Conservation (phyloP, 148 eudicot genomes). For the Nepenthes gracilis region DNA sequence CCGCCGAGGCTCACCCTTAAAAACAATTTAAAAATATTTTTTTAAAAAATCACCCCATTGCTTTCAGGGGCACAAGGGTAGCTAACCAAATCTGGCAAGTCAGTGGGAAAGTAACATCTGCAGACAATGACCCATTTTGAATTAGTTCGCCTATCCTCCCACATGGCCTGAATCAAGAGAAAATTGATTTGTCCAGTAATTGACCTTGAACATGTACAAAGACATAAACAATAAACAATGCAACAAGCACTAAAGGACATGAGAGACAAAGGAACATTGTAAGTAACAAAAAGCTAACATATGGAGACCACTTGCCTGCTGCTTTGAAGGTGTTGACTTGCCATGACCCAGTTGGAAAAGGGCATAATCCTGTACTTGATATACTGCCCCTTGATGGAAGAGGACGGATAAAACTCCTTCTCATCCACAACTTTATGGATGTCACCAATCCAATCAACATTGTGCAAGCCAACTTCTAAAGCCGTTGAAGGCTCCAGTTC, state of each 20-base stretch:
- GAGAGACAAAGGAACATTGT: too few relatives aligned
- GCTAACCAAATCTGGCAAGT: slow-evolving; percentile 84
- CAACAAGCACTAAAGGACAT: too few relatives aligned
- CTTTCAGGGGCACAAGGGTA: slow-evolving; percentile 76
- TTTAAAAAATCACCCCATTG: slow-evolving; percentile 49
- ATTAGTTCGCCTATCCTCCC: slow-evolving; percentile 71
- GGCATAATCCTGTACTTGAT: slow-evolving; percentile 53
- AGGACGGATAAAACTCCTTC: slow-evolving; percentile 59
- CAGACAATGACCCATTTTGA: slow-evolving; percentile 53
- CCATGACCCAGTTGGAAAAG: slow-evolving; percentile 31
- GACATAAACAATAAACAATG: too few relatives aligned
- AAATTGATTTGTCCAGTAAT: too few relatives aligned
- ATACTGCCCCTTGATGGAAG: slow-evolving; percentile 53
- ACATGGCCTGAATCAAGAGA: slow-evolving; percentile 58
- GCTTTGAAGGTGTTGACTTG: slow-evolving; percentile 55
- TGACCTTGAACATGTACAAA: too few relatives aligned
- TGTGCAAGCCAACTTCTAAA: slow-evolving; percentile 30
- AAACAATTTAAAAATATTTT: background rate
- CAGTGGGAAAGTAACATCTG: slow-evolving; percentile 74
- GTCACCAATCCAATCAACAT: slow-evolving; percentile 77
- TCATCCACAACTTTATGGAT: slow-evolving; percentile 34
- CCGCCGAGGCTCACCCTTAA: background rate
- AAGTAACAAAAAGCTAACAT: background rate
- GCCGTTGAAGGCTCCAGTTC: slow-evolving; percentile 19
- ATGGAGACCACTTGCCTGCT: slow-evolving; percentile 33